Evolutionary conservation across 2,329 filamentous ascomycete genomes (phyloP).

Genomic region (Sarocladium strictum): DNA sequence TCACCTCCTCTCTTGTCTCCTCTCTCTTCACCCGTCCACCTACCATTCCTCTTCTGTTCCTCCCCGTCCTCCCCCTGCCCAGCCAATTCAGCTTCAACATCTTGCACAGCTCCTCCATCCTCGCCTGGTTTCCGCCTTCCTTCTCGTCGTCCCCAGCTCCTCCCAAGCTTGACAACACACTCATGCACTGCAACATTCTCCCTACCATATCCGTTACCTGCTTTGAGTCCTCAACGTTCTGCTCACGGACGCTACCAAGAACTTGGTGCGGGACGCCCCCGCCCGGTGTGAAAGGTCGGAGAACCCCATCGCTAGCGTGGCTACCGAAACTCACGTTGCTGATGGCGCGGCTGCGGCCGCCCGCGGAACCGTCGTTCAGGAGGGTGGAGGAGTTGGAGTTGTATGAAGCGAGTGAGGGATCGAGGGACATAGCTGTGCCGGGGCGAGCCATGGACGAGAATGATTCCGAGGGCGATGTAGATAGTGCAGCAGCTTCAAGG

Average conservation of each 20-base stretch:
- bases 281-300: constrained; percentile 46
- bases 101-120: constrained; percentile 77
- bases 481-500: constrained; percentile 39
- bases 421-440: constrained; percentile 68
- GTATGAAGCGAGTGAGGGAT: constrained; percentile 70
- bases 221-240: constrained; percentile 62
- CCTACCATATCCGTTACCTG: constrained; percentile 92
- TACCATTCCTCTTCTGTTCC: constrained; percentile 86
- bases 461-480: constrained; percentile 43
- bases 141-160: constrained; percentile 48
- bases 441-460: constrained; percentile 48
- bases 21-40: constrained; percentile 54
- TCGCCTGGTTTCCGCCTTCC: constrained; percentile 27
- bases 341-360: constrained; percentile 70
- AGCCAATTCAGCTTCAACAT: constrained; percentile 97
- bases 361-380: constrained; percentile 56
- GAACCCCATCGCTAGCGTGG: constrained; percentile 38
- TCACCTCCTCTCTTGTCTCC: constrained; percentile 33
- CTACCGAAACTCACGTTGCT: constrained; percentile 72
- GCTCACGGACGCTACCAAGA: constrained; percentile 43
- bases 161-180: constrained; percentile 73
- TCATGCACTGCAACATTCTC: constrained; percentile 93
- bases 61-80: constrained; percentile 78
- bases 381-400: constrained; percentile 75
- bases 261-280: constrained; percentile 19